phyloP scores from a whole-genome alignment of 208 protist species.

The Trypanosomatidae sp. region DNA sequence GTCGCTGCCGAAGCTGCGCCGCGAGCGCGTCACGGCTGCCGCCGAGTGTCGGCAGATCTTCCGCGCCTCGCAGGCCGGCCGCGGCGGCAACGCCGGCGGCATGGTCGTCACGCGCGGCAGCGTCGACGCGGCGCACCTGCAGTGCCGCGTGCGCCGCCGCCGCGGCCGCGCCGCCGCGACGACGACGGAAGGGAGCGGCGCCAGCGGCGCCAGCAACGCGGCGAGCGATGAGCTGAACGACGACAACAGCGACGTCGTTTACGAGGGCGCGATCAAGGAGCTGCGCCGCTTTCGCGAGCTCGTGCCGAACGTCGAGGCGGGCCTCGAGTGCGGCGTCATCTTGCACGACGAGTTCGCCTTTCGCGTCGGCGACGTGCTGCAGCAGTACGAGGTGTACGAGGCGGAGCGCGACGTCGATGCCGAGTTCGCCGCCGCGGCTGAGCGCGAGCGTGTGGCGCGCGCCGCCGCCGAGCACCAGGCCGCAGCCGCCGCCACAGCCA shows the following conservation, averaged over 20 bases:
- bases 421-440: constrained; percentile 56
- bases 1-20: constrained; percentile 46
- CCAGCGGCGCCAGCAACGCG: background rate
- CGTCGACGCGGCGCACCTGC: constrained; percentile 40
- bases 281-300: constrained; percentile 83
- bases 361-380: constrained; percentile 50
- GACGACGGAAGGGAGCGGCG: constrained; percentile 2
- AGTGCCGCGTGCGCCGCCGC: constrained; percentile 58
- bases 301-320: constrained; percentile 69
- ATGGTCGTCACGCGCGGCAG: constrained; percentile 70
- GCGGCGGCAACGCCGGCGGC: constrained; percentile 69
- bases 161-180: constrained; percentile 7
- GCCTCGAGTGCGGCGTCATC: constrained; percentile 84
- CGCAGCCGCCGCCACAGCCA: too few relatives aligned
- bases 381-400: constrained; percentile 67
- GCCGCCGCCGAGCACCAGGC: constrained; percentile 39
- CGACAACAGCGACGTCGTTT: constrained; percentile 41
- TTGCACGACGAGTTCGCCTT: constrained; percentile 83
- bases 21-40: constrained; percentile 42
- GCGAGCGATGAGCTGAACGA: constrained; percentile 3
- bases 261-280: constrained; percentile 80
- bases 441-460: constrained; percentile 46
- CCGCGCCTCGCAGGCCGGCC: constrained; percentile 70
- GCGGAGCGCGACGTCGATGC: constrained; percentile 68
- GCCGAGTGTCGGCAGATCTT: constrained; percentile 79